A percentile compares a stretch with the other conserved stretches of the same genome.
These are phyloP conservation scores for Lipomyces starkeyi DNA, from an alignment of 805 yeast genomes.

Conservation along the genomic window DNA sequence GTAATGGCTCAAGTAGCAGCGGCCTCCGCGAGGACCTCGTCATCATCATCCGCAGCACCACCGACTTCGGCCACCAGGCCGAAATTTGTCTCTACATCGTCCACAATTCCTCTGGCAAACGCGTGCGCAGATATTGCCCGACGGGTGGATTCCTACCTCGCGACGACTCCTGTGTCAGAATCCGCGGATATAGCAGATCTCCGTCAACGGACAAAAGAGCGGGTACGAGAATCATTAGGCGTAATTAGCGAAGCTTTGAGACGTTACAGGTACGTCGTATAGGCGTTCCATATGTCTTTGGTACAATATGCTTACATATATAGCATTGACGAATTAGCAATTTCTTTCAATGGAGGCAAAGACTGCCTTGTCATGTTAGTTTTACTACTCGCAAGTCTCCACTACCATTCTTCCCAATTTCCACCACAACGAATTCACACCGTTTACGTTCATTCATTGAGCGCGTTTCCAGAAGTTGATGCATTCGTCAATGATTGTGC, in stretches of 20 bases:
- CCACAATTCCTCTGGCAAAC: constrained; percentile 30
- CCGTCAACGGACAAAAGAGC: constrained; percentile 37
- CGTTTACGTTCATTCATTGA: constrained; percentile 77
- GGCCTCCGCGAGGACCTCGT: not conserved
- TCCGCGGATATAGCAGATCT: constrained; percentile 16
- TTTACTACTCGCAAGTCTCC: constrained; percentile 65
- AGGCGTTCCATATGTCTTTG: not conserved
- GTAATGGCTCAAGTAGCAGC: constrained; percentile 6
- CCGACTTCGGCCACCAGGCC: constrained; percentile 13
- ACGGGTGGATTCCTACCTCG: constrained; percentile 29
- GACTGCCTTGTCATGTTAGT: constrained; percentile 91
- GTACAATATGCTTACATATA: not conserved
- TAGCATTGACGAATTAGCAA: constrained; percentile 59
- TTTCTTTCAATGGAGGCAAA: constrained; percentile 95
- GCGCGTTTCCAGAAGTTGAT: constrained; percentile 73
- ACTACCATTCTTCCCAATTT: constrained; percentile 39
- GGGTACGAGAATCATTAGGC: constrained; percentile 40
- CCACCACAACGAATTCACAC: constrained; percentile 52
- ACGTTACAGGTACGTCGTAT: constrained; percentile 36
- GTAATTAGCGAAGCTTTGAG: constrained; percentile 43
- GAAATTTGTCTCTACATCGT: constrained; percentile 18
- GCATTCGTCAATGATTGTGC: constrained; percentile 66
- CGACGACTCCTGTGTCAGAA: not conserved
- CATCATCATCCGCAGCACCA: not conserved
- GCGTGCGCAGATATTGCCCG: constrained; percentile 31